A percentile compares a stretch with the other conserved stretches of the same genome.
Evolutionary conservation across 169 alveolate species (phyloP).

Genomic region (Eimeria acervulina): DNA sequence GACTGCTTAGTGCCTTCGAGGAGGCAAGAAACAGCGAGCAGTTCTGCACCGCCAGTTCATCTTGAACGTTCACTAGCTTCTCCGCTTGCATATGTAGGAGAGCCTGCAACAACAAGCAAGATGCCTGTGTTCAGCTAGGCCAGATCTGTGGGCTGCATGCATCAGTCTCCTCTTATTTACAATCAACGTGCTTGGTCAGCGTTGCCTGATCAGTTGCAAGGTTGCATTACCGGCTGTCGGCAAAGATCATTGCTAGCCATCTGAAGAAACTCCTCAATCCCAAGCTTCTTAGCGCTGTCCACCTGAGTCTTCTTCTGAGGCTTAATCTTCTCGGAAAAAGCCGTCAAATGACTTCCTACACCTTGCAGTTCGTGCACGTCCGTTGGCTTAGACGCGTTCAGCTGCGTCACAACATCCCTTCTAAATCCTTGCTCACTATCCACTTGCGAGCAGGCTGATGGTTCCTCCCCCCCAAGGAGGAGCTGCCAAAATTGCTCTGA

Average conservation of each 20-base stretch:
- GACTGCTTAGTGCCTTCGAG: conserved; percentile 60
- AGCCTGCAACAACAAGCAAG: not conserved
- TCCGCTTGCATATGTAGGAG: conserved; percentile 46
- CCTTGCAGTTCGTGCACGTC: not conserved
- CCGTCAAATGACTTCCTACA: not conserved
- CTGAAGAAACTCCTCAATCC: conserved; percentile 27
- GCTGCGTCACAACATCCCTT: not conserved
- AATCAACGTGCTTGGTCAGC: not conserved
- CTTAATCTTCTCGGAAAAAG: not conserved
- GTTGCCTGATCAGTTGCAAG: not conserved
- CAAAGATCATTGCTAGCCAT: conserved; percentile 65
- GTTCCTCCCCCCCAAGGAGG: conserved; percentile 42
- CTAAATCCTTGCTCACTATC: not conserved
- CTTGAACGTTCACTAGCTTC: conserved; percentile 47
- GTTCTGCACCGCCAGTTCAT: conserved; percentile 63
- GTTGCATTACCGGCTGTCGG: conserved; percentile 47
- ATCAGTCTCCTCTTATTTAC: not conserved
- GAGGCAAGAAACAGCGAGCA: conserved; percentile 70
- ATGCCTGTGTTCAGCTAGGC: not conserved
- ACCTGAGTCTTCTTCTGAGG: not conserved
- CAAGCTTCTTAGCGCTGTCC: conserved; percentile 5
- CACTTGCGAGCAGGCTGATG: not conserved
- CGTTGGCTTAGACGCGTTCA: not conserved
- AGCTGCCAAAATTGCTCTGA: conserved; percentile 54
- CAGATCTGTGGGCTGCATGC: not conserved